Evolutionary conservation across 257 asterid genomes (phyloP).

Genomic region (Leonotis leonurus): DNA sequence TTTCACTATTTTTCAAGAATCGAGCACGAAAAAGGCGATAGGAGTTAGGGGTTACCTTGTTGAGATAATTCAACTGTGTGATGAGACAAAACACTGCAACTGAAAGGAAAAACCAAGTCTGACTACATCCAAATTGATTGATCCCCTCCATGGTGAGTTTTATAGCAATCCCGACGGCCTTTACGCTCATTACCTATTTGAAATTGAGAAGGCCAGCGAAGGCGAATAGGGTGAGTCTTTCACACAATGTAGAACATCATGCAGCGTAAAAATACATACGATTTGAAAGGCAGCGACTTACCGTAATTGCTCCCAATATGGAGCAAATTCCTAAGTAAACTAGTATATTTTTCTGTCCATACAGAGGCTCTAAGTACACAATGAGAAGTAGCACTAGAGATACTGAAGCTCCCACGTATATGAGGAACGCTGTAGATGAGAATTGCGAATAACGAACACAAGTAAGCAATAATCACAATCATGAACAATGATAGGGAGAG

Average conservation of each 20-base stretch:
- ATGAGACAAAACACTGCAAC: constrained; percentile 59
- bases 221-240: not conserved
- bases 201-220: not conserved
- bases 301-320: constrained; percentile 67
- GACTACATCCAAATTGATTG: constrained; percentile 58
- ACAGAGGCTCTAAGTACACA: constrained; percentile 55
- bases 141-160: constrained; percentile 81
- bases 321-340: constrained; percentile 68
- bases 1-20: not conserved
- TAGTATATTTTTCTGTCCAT: constrained; percentile 57
- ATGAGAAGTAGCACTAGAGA: constrained; percentile 42
- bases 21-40: not conserved
- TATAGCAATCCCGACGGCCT: constrained; percentile 87
- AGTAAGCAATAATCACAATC: not conserved
- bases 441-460: constrained; percentile 22
- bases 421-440: constrained; percentile 44
- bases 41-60: constrained; percentile 45
- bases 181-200: constrained; percentile 75
- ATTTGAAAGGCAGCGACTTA: constrained; percentile 12
- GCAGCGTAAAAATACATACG: not conserved
- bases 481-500: not conserved
- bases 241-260: not conserved
- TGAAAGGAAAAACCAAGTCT: constrained; percentile 73
- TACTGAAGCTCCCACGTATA: constrained; percentile 44
- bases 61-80: constrained; percentile 75